Evolutionary conservation across 805 yeast species (phyloP).

Genomic region (Danielia oregonensis): DNA sequence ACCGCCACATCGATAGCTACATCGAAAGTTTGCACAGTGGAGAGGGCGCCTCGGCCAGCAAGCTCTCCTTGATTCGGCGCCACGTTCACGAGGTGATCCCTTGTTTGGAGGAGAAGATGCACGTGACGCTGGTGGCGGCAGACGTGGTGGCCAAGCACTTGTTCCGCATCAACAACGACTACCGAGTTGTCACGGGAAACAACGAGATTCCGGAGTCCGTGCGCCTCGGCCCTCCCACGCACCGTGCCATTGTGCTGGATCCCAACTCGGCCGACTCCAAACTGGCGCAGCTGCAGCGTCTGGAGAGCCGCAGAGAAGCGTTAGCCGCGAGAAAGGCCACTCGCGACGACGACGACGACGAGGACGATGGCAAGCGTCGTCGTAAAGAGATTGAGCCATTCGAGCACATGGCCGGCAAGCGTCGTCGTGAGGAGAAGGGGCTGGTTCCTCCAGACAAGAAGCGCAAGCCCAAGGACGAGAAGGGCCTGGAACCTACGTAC

Average conservation of each 20-base stretch:
- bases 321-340: conserved; percentile 81
- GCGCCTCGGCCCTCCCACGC: conserved; percentile 75
- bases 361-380: conserved; percentile 16
- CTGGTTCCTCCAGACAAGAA: conserved; percentile 14
- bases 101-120: conserved; percentile 94
- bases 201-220: conserved; percentile 80
- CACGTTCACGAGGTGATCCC: conserved; percentile 73
- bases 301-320: conserved; percentile 89
- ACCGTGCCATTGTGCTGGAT: conserved; percentile 82
- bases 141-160: conserved; percentile 70
- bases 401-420: conserved; percentile 10
- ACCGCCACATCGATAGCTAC: conserved; percentile 50
- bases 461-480: conserved; percentile 21
- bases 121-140: conserved; percentile 87
- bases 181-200: conserved; percentile 63
- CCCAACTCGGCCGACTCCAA: conserved; percentile 44
- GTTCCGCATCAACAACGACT: conserved; percentile 74
- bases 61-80: conserved; percentile 39
- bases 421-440: conserved; percentile 10
- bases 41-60: conserved; percentile 20
- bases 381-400: conserved; percentile 20
- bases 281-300: conserved; percentile 70
- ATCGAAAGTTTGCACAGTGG: conserved; percentile 22
- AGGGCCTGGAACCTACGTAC: conserved; percentile 67
- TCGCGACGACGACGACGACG: conserved; percentile 31